Evolutionary conservation across 164 flowering plant species (phyloP).

Genomic region (Amborella trichopoda): DNA sequence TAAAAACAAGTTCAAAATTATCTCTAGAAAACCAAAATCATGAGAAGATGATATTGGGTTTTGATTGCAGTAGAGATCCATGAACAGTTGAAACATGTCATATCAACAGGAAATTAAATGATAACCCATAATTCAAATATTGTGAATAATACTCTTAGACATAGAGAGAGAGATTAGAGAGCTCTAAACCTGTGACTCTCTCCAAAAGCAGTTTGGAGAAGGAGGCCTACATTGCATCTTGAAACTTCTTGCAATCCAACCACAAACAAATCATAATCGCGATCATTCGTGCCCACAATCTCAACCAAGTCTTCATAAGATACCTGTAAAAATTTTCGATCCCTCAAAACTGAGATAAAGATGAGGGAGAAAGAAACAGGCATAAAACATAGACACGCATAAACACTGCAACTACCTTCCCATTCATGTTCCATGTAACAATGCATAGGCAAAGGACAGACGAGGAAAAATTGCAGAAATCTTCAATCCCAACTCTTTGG

Average conservation of each 20-base stretch:
- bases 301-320: slow-evolving; percentile 30
- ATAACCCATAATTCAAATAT: too few relatives aligned
- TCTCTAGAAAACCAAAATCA: too few relatives aligned
- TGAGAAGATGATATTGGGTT: too few relatives aligned
- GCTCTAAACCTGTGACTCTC: slow-evolving; percentile 50
- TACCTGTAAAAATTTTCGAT: too few relatives aligned
- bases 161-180: too few relatives aligned
- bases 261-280: slow-evolving; percentile 46
- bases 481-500: slow-evolving; percentile 23
- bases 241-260: slow-evolving; percentile 76
- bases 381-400: neutral
- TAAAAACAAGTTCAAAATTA: too few relatives aligned
- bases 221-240: slow-evolving; percentile 20
- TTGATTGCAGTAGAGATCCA: too few relatives aligned
- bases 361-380: neutral
- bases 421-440: slow-evolving; percentile 93
- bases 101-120: too few relatives aligned
- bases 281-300: slow-evolving; percentile 30
- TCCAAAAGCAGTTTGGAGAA: slow-evolving; percentile 24
- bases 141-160: too few relatives aligned
- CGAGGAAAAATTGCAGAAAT: slow-evolving; percentile 22
- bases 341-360: neutral
- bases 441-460: slow-evolving; percentile 42
- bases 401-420: slow-evolving; percentile 28
- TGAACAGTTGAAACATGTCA: too few relatives aligned